These are phyloP conservation scores for Micromonas commoda DNA, from an alignment of 139 green algal genomes.

Conservation along the genomic window DNA sequence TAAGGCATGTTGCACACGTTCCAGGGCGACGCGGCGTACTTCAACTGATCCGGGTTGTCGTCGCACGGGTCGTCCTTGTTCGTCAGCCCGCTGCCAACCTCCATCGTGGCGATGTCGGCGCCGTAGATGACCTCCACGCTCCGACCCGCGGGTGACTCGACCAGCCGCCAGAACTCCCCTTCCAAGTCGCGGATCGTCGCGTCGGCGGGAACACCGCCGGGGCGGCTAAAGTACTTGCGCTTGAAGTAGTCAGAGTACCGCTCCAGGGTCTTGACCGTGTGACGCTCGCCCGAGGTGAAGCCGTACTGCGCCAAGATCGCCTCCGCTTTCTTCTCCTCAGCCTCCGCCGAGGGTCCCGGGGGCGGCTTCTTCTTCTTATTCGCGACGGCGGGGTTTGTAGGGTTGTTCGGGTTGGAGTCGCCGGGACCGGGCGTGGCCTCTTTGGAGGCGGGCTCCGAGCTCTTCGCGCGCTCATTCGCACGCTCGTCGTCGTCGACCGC, in stretches of 20 bases:
- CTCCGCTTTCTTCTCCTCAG: slow-evolving; percentile 13
- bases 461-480: neutral
- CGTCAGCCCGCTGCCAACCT: slow-evolving; percentile 16
- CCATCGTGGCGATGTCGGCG: slow-evolving; percentile 48
- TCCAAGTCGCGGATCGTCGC: slow-evolving; percentile 50
- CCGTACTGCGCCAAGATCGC: slow-evolving; percentile 4
- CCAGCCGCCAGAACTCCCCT: slow-evolving; percentile 82
- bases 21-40: slow-evolving; percentile 50
- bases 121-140: slow-evolving; percentile 67
- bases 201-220: neutral
- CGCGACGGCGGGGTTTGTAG: neutral
- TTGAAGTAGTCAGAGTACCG: slow-evolving; percentile 29
- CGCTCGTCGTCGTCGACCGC: too few species aligned
- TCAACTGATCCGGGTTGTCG: slow-evolving; percentile 12
- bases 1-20: slow-evolving; percentile 71
- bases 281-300: neutral
- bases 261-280: slow-evolving; percentile 15
- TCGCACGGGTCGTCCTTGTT: slow-evolving; percentile 6
- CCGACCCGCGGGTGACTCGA: slow-evolving; percentile 64
- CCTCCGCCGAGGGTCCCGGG: neutral
- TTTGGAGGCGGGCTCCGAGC: neutral
- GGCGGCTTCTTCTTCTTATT: slow-evolving; percentile 6
- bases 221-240: slow-evolving; percentile 9
- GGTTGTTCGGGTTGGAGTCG: neutral
- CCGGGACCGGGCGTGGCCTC: neutral